Base-by-base conservation (phyloP, 1,284 basidiomycete genomes). In the Gomphus bonarii region DNA sequence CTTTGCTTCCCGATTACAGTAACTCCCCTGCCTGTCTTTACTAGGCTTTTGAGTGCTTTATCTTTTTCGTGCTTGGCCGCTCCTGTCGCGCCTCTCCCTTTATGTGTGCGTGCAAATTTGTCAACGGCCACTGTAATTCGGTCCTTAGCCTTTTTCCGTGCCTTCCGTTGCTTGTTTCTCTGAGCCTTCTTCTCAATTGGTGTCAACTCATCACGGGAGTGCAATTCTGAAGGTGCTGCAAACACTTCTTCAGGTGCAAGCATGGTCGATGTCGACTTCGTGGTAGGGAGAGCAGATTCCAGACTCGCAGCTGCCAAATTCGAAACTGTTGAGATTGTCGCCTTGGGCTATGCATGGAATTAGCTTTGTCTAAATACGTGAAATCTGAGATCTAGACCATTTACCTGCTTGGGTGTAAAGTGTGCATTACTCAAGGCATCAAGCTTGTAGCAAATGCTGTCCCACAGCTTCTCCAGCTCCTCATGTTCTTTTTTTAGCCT, bases 191-290 rank as follows among this genome's bases (percentile, higher is more conserved):
- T 97, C 72, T 97, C 88, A 30, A 76, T 72, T 0, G 94, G 91
- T 6, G 91, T 92, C 60, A 97, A 76, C 69, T 98, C 95, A 56
- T 82, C 85, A 50, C 82, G 79, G 3, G 82, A 75, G 42, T 81
- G 81, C 46, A 81, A 73, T 48, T 80, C 76, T 10, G 78, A 70
- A 0, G 79, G 64, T 0, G 88, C 78, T 0, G 82, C 74, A 64
- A 89, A 91, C 35, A 99, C 74, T 72, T 99, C 97, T 67, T 98
- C 92, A 0, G 97, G 97, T 0, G 97, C 93, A 54, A 99, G 80
- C 78, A 94, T 88, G 0, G 84, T 85, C 3, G 85, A 76, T 0
- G 81, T 75, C 0, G 89, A 84, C 63, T 85, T 81, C 2, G 84
- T 81, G 0, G 91, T 87, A 0, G 95, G 97, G 1, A 99, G 77